Evolutionary conservation across 495 filamentous ascomycete species (phyloP).

Genomic region (Aspergillus nanangensis): DNA sequence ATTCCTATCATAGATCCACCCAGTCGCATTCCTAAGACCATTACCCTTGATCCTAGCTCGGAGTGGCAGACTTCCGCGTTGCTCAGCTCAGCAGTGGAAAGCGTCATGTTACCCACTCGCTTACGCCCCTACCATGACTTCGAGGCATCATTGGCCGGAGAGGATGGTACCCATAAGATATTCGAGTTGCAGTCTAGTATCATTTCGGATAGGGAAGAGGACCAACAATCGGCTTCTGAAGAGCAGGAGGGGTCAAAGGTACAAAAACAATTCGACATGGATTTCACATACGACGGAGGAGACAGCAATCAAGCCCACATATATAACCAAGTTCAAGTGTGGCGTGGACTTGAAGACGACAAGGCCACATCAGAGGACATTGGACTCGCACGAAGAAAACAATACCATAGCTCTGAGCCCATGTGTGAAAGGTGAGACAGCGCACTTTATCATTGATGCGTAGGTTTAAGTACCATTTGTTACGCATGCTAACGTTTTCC

Average conservation of each 20-base stretch:
- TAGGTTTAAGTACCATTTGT: too few relatives aligned
- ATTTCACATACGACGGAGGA: conserved; percentile 48
- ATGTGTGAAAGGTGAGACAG: conserved; percentile 61
- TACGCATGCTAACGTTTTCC: too few relatives aligned
- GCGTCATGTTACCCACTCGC: conserved; percentile 70
- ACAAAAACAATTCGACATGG: conserved; percentile 49
- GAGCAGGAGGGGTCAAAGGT: conserved; percentile 15
- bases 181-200: conserved; percentile 63
- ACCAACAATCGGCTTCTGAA: conserved; percentile 3
- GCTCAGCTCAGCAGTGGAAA: conserved; percentile 75
- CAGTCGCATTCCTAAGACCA: conserved; percentile 48
- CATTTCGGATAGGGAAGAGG: conserved; percentile 17
- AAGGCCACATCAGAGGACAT: conserved; percentile 29
- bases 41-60: conserved; percentile 61
- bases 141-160: conserved; percentile 66
- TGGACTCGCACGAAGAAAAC: conserved; percentile 28
- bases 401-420: conserved; percentile 36
- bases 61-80: conserved; percentile 81
- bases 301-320: conserved; percentile 43
- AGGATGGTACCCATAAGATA: conserved; percentile 71
- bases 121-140: conserved; percentile 59
- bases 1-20: conserved; percentile 69
- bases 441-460: too few relatives aligned
- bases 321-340: conserved; percentile 57
- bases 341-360: conserved; percentile 36